Evolutionary conservation across 75 land plant genomes (phyloP).

Genomic region (Selaginella tamariscina): DNA sequence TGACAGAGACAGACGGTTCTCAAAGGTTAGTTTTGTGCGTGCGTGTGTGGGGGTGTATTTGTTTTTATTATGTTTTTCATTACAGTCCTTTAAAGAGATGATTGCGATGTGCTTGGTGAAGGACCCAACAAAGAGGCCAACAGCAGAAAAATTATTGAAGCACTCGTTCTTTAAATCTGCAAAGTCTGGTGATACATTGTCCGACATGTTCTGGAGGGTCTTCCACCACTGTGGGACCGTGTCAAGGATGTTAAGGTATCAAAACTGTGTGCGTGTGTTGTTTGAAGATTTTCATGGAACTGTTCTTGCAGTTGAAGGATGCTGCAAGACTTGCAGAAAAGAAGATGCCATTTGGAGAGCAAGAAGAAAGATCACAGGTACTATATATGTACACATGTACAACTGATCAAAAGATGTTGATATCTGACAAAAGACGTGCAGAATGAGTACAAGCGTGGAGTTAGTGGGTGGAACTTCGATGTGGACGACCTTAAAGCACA

Average conservation of each 20-base stretch:
- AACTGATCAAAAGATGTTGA: too few relatives aligned
- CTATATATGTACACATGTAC: not conserved
- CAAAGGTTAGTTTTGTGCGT: constrained; percentile 45
- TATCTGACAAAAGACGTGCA: constrained; percentile 10
- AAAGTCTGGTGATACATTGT: constrained; percentile 57
- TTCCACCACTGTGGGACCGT: constrained; percentile 90
- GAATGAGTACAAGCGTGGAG: constrained; percentile 96
- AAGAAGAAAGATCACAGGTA: constrained; percentile 93
- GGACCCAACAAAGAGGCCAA: constrained; percentile 87
- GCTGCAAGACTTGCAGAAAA: constrained; percentile 84
- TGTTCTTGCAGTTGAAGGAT: constrained; percentile 65
- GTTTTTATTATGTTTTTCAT: constrained; percentile 14
- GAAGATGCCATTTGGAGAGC: constrained; percentile 89
- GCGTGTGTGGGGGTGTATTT: not conserved
- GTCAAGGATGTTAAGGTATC: constrained; percentile 77
- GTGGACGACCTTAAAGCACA: constrained; percentile 82
- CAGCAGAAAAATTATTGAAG: constrained; percentile 68
- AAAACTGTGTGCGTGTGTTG: not conserved
- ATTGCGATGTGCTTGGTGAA: constrained; percentile 95
- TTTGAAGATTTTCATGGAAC: not conserved
- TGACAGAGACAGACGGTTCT: constrained; percentile 72
- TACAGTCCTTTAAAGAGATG: constrained; percentile 92
- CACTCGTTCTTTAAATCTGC: constrained; percentile 81
- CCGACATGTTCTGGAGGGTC: constrained; percentile 47
- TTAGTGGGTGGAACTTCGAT: constrained; percentile 96